Conservation (phyloP, 2,329 filamentous ascomycete species). For the Colletotrichum abscissum region DNA sequence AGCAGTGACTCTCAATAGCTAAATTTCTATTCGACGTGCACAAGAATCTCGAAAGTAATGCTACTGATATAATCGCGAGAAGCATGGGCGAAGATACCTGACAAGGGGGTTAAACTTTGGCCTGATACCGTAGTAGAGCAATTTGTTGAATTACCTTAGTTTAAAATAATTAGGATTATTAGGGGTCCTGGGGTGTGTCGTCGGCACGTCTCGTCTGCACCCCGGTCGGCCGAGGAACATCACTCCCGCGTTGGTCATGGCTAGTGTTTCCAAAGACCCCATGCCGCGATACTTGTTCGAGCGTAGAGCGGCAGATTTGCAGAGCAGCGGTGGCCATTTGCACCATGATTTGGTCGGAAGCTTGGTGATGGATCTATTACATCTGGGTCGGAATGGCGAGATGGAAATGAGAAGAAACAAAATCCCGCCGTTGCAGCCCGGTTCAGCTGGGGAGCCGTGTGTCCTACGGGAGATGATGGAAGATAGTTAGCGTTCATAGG, state of each 20-base stretch:
- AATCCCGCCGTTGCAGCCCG: not conserved
- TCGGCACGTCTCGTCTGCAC: conserved; percentile 29
- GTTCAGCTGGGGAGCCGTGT: not conserved
- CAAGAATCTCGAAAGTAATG: no score
- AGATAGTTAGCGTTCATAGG: not conserved
- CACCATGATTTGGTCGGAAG: not conserved
- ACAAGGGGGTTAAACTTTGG: no score
- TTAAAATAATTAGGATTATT: conserved; percentile 25
- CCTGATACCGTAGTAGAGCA: no score
- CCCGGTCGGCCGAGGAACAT: conserved; percentile 30
- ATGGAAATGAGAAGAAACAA: not conserved
- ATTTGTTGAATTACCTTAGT: conserved; percentile 19
- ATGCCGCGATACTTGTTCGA: conserved; percentile 29
- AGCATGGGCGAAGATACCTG: no score
- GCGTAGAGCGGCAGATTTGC: conserved; percentile 24
- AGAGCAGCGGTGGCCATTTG: conserved; percentile 21
- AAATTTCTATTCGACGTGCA: no score
- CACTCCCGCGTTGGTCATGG: conserved; percentile 32
- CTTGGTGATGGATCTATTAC: conserved; percentile 3
- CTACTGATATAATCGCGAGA: no score
- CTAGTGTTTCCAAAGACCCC: conserved; percentile 30
- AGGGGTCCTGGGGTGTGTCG: conserved; percentile 31
- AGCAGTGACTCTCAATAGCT: no score
- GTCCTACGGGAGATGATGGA: not conserved
- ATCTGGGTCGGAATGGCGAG: not conserved